These are phyloP conservation scores for Poterioochromonas sp. DNA, from an alignment of 352 stramenopile species.

Conservation along the genomic window DNA sequence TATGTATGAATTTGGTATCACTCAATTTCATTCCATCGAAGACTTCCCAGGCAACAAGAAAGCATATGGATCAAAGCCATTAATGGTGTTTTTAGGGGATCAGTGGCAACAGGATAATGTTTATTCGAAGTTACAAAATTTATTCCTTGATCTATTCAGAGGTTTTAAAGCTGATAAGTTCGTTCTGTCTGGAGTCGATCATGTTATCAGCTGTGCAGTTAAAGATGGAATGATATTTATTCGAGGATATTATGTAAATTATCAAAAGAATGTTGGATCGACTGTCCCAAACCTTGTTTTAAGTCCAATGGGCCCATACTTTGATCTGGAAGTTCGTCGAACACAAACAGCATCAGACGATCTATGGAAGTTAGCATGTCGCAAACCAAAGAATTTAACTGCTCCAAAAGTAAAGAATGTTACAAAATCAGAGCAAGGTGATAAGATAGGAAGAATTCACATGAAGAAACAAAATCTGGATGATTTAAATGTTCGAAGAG, in stretches of 20 bases:
- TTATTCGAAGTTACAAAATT: slow-evolving; percentile 11
- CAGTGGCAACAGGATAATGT: slow-evolving; percentile 10
- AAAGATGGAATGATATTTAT: slow-evolving; percentile 7
- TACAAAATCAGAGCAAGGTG: not conserved
- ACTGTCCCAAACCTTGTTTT: slow-evolving; percentile 4
- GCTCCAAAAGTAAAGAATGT: slow-evolving; percentile 25
- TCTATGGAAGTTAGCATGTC: slow-evolving; percentile 1
- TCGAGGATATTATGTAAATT: not conserved
- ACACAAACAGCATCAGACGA: not conserved
- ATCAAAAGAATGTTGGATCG: not conserved
- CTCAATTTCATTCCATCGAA: not conserved
- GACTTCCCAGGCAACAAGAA: not conserved
- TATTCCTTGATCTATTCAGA: slow-evolving; percentile 32
- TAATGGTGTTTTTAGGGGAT: slow-evolving; percentile 13
- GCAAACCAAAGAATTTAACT: not conserved
- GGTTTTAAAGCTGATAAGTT: slow-evolving; percentile 12
- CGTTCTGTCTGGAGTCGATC: slow-evolving; percentile 1
- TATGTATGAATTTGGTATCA: slow-evolving; percentile 25
- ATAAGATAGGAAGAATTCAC: slow-evolving; percentile 28
- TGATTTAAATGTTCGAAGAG: not conserved
- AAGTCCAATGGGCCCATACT: slow-evolving; percentile 1
- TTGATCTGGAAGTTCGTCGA: slow-evolving; percentile 10
- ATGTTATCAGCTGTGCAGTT: slow-evolving; percentile 25
- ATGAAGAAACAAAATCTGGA: slow-evolving; percentile 33
- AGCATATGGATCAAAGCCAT: slow-evolving; percentile 17